Conservation (phyloP, 2,329 filamentous ascomycete species). For the Elsinoe arachidis region DNA sequence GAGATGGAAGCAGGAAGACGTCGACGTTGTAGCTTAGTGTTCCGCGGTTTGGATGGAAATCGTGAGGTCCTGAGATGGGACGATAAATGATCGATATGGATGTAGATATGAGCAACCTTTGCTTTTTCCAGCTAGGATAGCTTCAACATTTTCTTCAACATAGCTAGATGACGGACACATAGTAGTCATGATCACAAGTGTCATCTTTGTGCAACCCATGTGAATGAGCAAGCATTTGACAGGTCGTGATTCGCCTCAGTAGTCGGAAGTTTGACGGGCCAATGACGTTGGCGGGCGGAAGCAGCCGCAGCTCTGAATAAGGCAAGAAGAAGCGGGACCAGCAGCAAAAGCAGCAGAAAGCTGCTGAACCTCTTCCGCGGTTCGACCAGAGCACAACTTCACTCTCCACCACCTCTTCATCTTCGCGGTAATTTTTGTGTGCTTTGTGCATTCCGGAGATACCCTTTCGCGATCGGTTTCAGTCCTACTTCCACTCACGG, state of each 20-base stretch:
- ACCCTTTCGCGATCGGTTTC: conserved; percentile 1
- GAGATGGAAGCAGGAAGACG: conserved; percentile 3
- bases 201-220: not conserved
- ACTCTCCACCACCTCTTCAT: not conserved
- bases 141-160: too few species aligned
- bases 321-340: not conserved
- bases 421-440: conserved; percentile 9
- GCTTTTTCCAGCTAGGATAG: too few species aligned
- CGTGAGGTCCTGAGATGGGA: not conserved
- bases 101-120: not conserved
- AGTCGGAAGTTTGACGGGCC: not conserved
- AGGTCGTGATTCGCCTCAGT: not conserved
- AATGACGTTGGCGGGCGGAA: conserved; percentile 8
- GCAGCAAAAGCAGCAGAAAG: not conserved
- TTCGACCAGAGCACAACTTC: not conserved
- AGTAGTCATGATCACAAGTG: not conserved
- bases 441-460: conserved; percentile 8
- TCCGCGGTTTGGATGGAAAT: not conserved
- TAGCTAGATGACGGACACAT: not conserved
- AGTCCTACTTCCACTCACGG: not conserved
- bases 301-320: conserved; percentile 8
- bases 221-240: not conserved
- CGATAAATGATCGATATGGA: not conserved
- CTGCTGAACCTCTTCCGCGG: conserved; percentile 2
- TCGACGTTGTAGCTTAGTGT: not conserved